Evolutionary conservation across 208 protist genomes (phyloP).

Genomic region (Wallacemonas collosoma): DNA sequence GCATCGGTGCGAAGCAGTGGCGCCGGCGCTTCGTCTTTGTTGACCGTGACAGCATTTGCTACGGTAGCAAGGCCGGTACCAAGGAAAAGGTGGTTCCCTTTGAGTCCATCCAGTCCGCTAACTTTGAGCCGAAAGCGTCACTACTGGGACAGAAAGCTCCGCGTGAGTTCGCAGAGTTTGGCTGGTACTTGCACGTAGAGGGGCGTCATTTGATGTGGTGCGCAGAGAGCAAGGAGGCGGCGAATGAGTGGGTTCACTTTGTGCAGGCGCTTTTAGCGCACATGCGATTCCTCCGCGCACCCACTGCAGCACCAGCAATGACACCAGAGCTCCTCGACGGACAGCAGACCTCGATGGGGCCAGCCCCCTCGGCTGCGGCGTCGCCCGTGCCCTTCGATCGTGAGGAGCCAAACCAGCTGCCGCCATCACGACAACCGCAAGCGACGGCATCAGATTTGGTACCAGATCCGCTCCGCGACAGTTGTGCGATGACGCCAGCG

Average conservation of each 20-base stretch:
- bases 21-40: slow-evolving; percentile 59
- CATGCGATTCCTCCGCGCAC: slow-evolving; percentile 22
- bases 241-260: slow-evolving; percentile 52
- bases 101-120: slow-evolving; percentile 37
- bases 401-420: too few relatives aligned
- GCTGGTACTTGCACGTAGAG: slow-evolving; percentile 49
- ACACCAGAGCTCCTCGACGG: too few relatives aligned
- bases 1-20: slow-evolving; percentile 56
- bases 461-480: too few relatives aligned
- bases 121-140: slow-evolving; percentile 24
- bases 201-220: slow-evolving; percentile 49
- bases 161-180: slow-evolving; percentile 35
- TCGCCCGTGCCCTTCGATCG: too few relatives aligned
- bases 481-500: too few relatives aligned
- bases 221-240: slow-evolving; percentile 38
- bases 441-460: too few relatives aligned
- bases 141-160: slow-evolving; percentile 49
- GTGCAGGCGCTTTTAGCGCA: slow-evolving; percentile 31
- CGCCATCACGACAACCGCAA: too few relatives aligned
- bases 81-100: slow-evolving; percentile 57
- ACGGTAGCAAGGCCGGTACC: slow-evolving; percentile 36
- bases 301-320: background rate
- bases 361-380: too few relatives aligned
- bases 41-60: slow-evolving; percentile 44
- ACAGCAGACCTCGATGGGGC: too few relatives aligned